Conservation (phyloP, 306 rosid genomes). For the Parietaria judaica region DNA sequence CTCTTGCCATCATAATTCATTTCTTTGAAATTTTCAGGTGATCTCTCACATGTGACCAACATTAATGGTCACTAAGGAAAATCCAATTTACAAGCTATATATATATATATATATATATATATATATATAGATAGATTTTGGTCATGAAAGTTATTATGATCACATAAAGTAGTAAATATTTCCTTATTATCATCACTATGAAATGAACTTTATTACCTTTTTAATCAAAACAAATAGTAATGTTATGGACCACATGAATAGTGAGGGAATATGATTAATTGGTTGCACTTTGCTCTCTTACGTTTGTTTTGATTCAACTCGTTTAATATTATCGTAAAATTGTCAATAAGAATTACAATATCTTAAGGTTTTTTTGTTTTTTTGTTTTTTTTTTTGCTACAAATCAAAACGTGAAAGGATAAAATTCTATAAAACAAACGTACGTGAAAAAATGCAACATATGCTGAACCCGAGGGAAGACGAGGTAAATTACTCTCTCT, state of each 20-base stretch:
- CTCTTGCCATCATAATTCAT: conserved; percentile 2
- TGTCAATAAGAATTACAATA: too few relatives aligned
- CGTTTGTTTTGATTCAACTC: too few relatives aligned
- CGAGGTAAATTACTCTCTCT: too few relatives aligned
- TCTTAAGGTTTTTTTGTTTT: too few relatives aligned
- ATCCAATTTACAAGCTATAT: background rate
- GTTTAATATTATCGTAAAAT: too few relatives aligned
- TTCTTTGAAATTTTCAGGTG: background rate
- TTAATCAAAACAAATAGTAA: background rate
- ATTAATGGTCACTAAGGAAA: background rate
- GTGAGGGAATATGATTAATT: background rate
- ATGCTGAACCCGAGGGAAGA: too few relatives aligned
- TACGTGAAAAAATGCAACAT: too few relatives aligned
- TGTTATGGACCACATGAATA: conserved; percentile 13
- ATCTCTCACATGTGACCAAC: conserved; percentile 10
- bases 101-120: background rate
- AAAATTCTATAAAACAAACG: too few relatives aligned
- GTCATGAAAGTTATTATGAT: conserved; percentile 11
- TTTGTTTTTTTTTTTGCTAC: too few relatives aligned
- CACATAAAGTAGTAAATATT: background rate
- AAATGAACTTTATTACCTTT: background rate
- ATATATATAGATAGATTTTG: background rate
- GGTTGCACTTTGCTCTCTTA: background rate
- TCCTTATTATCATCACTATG: background rate
- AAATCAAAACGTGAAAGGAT: too few relatives aligned